Conservation (phyloP, 1,284 basidiomycete genomes). For the Amylostereum chailletii region DNA sequence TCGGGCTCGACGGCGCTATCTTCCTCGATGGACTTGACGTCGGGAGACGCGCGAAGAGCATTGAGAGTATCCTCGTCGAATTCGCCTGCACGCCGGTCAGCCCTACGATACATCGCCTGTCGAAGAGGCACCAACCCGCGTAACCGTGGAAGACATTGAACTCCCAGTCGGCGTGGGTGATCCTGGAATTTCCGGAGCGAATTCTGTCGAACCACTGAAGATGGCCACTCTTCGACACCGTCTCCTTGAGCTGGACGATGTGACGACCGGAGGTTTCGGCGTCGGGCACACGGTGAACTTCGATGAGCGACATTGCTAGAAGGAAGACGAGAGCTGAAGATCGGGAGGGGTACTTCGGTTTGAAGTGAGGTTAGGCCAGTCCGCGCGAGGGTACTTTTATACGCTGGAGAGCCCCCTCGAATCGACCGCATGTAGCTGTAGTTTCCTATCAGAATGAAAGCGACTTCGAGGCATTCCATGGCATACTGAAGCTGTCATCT, state of each 20-base stretch:
- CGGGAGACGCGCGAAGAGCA: conserved; percentile 51
- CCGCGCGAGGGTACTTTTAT: no score
- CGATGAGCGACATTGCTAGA: no score
- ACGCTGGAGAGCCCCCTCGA: no score
- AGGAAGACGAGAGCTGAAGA: no score
- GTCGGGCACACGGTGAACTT: no score
- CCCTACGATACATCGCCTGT: neutral
- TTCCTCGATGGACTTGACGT: conserved; percentile 53
- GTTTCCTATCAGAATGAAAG: no score
- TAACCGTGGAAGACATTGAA: conserved; percentile 41
- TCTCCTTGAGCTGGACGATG: conserved; percentile 56
- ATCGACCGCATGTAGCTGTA: no score
- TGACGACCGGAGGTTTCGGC: conserved; percentile 25
- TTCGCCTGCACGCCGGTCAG: conserved; percentile 14
- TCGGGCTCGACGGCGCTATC: no score
- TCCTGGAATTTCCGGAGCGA: conserved; percentile 19
- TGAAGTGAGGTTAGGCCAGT: no score
- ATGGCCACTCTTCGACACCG: conserved; percentile 24
- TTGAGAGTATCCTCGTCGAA: conserved; percentile 49
- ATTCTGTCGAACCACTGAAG: conserved; percentile 26
- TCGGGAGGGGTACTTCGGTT: no score
- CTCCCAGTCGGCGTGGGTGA: conserved; percentile 23
- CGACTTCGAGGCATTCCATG: no score
- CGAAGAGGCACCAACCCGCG: conserved; percentile 36
- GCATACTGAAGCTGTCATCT: no score